These are phyloP conservation scores for Lizonia empirigonia DNA, from an alignment of 2,329 filamentous ascomycete genomes.

Conservation along the genomic window DNA sequence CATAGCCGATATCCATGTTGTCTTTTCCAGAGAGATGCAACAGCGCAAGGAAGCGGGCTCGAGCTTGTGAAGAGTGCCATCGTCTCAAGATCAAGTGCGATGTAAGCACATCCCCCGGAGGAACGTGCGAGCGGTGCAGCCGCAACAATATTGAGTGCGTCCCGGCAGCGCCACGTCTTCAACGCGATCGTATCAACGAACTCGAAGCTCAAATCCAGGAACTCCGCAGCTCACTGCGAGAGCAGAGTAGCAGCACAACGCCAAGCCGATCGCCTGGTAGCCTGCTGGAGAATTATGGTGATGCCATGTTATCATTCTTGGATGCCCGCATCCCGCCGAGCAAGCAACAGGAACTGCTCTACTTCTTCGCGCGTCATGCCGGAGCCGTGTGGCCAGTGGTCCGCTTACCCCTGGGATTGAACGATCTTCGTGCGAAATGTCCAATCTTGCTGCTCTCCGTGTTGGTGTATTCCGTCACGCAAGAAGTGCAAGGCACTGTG, in stretches of 20 bases:
- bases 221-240: constrained; percentile 24
- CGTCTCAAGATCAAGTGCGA: constrained; percentile 41
- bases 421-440: constrained; percentile 27
- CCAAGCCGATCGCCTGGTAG: constrained; percentile 26
- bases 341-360: constrained; percentile 30
- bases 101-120: constrained; percentile 22
- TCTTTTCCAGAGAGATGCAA: background rate
- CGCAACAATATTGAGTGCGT: constrained; percentile 32
- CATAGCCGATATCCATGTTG: background rate
- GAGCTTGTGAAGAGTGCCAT: constrained; percentile 39
- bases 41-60: constrained; percentile 32
- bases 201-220: constrained; percentile 34
- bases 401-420: constrained; percentile 17
- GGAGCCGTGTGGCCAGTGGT: constrained; percentile 29
- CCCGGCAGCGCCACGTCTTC: constrained; percentile 34
- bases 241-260: constrained; percentile 24
- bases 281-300: constrained; percentile 20
- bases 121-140: constrained; percentile 31
- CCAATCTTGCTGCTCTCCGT: constrained; percentile 32
- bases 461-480: constrained; percentile 27
- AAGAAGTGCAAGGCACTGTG: constrained; percentile 26
- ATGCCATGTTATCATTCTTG: constrained; percentile 27
- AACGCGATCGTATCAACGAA: constrained; percentile 35
- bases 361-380: constrained; percentile 21
- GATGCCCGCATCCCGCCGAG: constrained; percentile 26